Conservation (phyloP, 208 protist genomes). For the Vickermania ingenoplastis region DNA sequence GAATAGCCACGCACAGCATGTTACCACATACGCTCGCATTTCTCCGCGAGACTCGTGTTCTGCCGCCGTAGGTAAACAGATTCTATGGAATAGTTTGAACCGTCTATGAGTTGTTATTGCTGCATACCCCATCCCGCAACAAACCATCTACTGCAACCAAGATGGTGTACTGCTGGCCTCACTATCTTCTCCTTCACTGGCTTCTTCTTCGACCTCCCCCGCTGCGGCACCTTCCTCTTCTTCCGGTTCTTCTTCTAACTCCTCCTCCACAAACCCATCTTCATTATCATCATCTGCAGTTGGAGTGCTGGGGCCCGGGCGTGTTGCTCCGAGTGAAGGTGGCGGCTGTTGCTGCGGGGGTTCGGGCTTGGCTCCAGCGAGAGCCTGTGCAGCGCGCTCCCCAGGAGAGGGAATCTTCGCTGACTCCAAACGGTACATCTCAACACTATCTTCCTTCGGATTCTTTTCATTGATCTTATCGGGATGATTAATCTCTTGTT, state of each 20-base stretch:
- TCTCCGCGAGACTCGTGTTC: too few relatives aligned
- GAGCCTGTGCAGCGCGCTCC: not conserved
- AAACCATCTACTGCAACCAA: constrained; percentile 18
- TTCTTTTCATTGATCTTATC: not conserved
- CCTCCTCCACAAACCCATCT: constrained; percentile 8
- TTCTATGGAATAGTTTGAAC: too few relatives aligned
- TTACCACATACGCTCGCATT: too few relatives aligned
- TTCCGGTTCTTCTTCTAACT: constrained; percentile 13
- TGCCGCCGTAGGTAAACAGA: too few relatives aligned
- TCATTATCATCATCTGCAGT: not conserved
- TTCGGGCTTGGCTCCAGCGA: not conserved
- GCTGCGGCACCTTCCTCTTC: not conserved
- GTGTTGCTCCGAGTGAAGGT: not conserved
- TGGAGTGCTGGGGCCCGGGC: not conserved
- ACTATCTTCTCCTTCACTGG: constrained; percentile 3
- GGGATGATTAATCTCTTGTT: not conserved
- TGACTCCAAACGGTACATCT: not conserved
- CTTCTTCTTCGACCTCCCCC: not conserved
- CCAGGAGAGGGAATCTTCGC: not conserved
- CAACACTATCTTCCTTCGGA: not conserved
- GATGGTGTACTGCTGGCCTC: constrained; percentile 25
- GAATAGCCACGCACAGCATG: too few relatives aligned
- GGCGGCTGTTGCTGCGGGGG: not conserved
- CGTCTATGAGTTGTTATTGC: too few relatives aligned
- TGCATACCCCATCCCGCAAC: too few relatives aligned